These are phyloP conservation scores for Rugosomyces carneus DNA, from an alignment of 1,284 basidiomycete species.

Conservation along the genomic window DNA sequence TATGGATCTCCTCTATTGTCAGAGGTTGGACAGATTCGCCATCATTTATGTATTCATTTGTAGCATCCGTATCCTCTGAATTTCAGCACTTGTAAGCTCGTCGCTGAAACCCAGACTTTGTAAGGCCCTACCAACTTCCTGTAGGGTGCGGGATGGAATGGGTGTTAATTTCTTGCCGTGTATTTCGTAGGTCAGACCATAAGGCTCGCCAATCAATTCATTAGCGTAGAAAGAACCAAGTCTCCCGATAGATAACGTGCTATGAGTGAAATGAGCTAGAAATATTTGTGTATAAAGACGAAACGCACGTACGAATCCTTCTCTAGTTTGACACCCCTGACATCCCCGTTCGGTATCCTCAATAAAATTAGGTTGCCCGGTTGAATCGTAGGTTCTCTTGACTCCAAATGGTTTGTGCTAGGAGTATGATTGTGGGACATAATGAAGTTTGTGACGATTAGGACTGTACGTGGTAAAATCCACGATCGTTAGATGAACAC, in stretches of 20 bases:
- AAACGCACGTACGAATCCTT: slow-evolving; percentile 50
- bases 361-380: slow-evolving; percentile 62
- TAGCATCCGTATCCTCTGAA: slow-evolving; percentile 84
- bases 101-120: slow-evolving; percentile 5
- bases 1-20: slow-evolving; percentile 75
- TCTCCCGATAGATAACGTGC: slow-evolving; percentile 63
- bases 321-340: slow-evolving; percentile 60
- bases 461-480: not conserved
- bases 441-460: not conserved
- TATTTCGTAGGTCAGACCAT: slow-evolving; percentile 76
- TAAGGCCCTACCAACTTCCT: slow-evolving; percentile 61
- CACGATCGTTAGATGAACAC: not conserved
- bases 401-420: slow-evolving; percentile 9
- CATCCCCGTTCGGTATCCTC: slow-evolving; percentile 63
- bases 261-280: slow-evolving; percentile 25
- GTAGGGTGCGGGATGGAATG: slow-evolving; percentile 55
- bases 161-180: slow-evolving; percentile 58
- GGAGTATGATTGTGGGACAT: slow-evolving; percentile 10
- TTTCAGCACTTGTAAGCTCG: slow-evolving; percentile 1
- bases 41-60: slow-evolving; percentile 85
- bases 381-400: slow-evolving; percentile 37
- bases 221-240: slow-evolving; percentile 67
- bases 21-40: slow-evolving; percentile 74
- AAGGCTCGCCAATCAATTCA: slow-evolving; percentile 67
- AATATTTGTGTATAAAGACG: slow-evolving; percentile 3